Conservation (phyloP, 345 rosid genomes). For the Gossypium raimondii region DNA sequence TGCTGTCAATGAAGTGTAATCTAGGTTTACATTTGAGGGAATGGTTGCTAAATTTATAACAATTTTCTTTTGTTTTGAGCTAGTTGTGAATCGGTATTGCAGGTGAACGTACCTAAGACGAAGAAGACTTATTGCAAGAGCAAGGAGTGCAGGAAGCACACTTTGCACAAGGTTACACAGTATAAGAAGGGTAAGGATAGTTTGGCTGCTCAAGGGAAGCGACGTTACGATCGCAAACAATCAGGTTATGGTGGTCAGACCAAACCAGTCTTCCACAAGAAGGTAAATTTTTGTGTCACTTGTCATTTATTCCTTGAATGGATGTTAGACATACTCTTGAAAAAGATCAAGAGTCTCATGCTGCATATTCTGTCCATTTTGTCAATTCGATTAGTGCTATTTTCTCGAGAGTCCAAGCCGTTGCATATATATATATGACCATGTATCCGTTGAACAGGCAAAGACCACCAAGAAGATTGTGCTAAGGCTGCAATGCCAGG, state of each 20-base stretch:
- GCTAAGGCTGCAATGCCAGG: conserved; percentile 80
- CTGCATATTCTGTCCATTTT: background rate
- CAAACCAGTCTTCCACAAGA: conserved; percentile 88
- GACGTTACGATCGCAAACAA: conserved; percentile 82
- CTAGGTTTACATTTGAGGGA: background rate
- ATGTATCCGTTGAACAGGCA: conserved; percentile 35
- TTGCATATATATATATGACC: background rate
- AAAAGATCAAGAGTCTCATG: background rate
- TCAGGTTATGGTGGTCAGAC: conserved; percentile 94
- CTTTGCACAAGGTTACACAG: conserved; percentile 84
- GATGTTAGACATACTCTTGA: background rate
- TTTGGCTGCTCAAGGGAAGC: conserved; percentile 79
- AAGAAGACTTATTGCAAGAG: conserved; percentile 80
- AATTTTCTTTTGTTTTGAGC: background rate
- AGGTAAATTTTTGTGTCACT: conserved; percentile 34
- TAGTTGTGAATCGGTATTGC: background rate
- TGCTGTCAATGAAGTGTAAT: background rate
- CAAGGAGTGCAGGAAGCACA: conserved; percentile 70
- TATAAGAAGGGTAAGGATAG: conserved; percentile 91
- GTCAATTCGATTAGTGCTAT: background rate
- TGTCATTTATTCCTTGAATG: background rate
- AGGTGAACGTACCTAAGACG: conserved; percentile 88
- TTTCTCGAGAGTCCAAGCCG: background rate
- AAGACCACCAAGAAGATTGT: conserved; percentile 93
- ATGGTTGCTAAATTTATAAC: background rate